Evolutionary conservation across 2,329 filamentous ascomycete species (phyloP), one percentile per base, ranked within the genome.

Genomic region (Ophiobolus disseminans): DNA sequence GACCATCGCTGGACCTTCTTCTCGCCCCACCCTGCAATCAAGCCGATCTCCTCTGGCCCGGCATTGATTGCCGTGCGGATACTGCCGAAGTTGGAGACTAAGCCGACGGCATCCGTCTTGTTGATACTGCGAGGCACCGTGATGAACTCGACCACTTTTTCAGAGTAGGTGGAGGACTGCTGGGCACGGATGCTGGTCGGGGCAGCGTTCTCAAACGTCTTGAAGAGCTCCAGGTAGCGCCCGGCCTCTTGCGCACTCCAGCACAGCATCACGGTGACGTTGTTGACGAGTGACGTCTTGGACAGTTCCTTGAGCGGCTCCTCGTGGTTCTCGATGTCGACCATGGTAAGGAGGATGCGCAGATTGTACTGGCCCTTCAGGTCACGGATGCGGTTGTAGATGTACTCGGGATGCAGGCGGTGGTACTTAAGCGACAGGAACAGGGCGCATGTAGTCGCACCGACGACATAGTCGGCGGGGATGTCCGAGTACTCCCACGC

Each of bases 401-500:
- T 91, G 78, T 99, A 99, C 75, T 99, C 94, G 1, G 94, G 94
- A 69, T 99, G 94, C 42, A 99, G 82, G 21, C 93, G 90, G 74
- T 99, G 94, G 74, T 99, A 99, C 74, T 97, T 99, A 45, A 99
- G 82, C 38, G 90, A 95, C 32, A 99, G 79, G 69, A 97, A 99
- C 4, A 99, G 81, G 0, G 90, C 92, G 66, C 93, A 96, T 5
- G 92, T 96, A 0, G 91, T 96, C 32, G 83, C 70, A 0, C 94
- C 93, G 38, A 97, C 80, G 7, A 93, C 88, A 72, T 95, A 99
- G 75, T 99, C 94, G 23, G 93, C 90, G 1, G 89, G 87, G n/a
- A 96, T 96, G 66, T 97, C 93, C 53, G 90, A 92, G 73, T 96
- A 97, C 74, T 99, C 94, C 94, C 94, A 99, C 0, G 91, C 84